Percentiles rank a stretch among this genome's conserved stretches.
These are phyloP conservation scores for Leccinum boreale DNA, from an alignment of 768 basidiomycete species.

Conservation along the genomic window DNA sequence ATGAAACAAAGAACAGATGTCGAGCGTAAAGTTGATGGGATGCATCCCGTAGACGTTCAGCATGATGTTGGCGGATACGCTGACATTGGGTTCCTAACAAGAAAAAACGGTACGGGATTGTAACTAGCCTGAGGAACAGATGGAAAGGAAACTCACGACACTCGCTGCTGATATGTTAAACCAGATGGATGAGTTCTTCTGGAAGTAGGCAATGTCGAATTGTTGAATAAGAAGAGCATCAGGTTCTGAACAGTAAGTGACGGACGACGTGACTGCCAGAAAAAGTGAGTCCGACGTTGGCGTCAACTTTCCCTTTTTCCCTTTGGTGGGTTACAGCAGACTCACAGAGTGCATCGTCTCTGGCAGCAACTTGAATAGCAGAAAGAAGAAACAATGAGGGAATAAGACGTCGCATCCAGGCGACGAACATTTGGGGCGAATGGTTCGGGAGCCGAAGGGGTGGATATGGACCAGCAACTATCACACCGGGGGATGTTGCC, in stretches of 20 bases:
- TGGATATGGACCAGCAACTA: slow-evolving; percentile 27
- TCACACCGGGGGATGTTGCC: slow-evolving; percentile 15
- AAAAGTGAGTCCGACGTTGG: slow-evolving; percentile 4
- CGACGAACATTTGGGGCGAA: slow-evolving; percentile 57
- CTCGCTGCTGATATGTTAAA: slow-evolving; percentile 88
- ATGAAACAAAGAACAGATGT: slow-evolving; percentile 75
- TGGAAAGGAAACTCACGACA: slow-evolving; percentile 55
- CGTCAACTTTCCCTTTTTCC: not conserved
- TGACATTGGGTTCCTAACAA: slow-evolving; percentile 65
- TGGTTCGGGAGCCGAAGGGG: slow-evolving; percentile 8
- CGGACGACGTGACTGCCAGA: slow-evolving; percentile 73
- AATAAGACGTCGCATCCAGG: slow-evolving; percentile 66
- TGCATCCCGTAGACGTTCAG: slow-evolving; percentile 87
- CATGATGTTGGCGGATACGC: slow-evolving; percentile 77
- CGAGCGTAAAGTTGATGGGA: slow-evolving; percentile 78
- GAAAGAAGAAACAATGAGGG: slow-evolving; percentile 40
- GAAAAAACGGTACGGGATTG: slow-evolving; percentile 13
- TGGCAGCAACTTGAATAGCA: slow-evolving; percentile 41
- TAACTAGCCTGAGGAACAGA: not conserved
- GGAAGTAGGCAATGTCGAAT: slow-evolving; percentile 71
- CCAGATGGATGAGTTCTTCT: slow-evolving; percentile 65
- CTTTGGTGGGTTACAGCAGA: slow-evolving; percentile 16
- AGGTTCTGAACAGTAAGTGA: slow-evolving; percentile 83
- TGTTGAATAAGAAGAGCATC: slow-evolving; percentile 75
- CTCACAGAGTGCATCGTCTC: slow-evolving; percentile 61